A percentile compares a stretch with the other conserved stretches of the same genome.
Conservation (phyloP, 176 grass and related monocot species). For the Canna indica region DNA sequence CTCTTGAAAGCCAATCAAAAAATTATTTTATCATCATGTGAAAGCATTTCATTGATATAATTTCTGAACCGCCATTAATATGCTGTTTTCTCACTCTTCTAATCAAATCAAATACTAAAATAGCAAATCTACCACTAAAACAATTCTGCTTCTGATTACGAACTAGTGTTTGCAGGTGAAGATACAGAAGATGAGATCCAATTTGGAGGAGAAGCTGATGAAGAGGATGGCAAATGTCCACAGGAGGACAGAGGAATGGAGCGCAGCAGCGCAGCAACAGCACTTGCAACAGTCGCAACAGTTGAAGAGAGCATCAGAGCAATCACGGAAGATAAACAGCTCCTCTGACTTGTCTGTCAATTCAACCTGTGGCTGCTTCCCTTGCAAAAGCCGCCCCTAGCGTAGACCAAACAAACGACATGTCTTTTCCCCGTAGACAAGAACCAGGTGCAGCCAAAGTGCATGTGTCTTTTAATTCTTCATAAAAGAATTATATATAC, state of each 20-base stretch:
- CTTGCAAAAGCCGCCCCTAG: slow-evolving; percentile 36
- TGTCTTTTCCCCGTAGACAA: not conserved
- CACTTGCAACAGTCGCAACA: slow-evolving; percentile 81
- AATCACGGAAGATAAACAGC: slow-evolving; percentile 42
- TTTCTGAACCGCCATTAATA: no score
- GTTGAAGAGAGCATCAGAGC: slow-evolving; percentile 43
- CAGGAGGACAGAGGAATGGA: slow-evolving; percentile 73
- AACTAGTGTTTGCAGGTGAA: slow-evolving; percentile 46
- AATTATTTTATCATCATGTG: not conserved
- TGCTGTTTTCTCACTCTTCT: no score
- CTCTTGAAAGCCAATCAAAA: not conserved
- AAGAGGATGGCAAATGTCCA: slow-evolving; percentile 73
- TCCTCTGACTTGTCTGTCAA: slow-evolving; percentile 16
- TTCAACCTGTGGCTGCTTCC: slow-evolving; percentile 60
- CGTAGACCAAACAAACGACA: not conserved
- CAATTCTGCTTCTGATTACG: not conserved
- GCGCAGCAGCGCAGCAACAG: slow-evolving; percentile 50
- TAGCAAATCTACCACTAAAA: no score
- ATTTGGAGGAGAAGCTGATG: slow-evolving; percentile 97
- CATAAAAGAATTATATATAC: not conserved
- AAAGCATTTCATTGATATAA: not conserved
- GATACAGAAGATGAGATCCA: slow-evolving; percentile 93
- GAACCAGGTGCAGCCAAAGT: not conserved
- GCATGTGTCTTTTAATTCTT: no score
- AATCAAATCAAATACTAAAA: no score